Percentiles rank a stretch among this genome's conserved stretches.
Evolutionary conservation across 192 early-diverging fungal genomes (phyloP).

Genomic region (Entophlyctis luteolus): DNA sequence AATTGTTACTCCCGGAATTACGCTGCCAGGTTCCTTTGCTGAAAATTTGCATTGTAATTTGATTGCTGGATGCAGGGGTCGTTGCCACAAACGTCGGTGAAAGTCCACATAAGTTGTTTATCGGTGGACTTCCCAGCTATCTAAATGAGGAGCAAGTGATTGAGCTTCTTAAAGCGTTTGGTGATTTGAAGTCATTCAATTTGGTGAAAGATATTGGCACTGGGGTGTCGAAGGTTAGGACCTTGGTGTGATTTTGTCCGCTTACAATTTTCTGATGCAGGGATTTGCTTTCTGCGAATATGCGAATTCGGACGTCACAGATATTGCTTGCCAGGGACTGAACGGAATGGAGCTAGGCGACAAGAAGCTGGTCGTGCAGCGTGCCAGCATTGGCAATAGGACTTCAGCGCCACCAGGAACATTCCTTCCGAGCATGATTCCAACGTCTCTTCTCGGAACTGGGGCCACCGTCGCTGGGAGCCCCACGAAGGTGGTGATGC

Average conservation of each 20-base stretch:
- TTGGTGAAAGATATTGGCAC: conserved; percentile 80
- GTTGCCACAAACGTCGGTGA: conserved; percentile 90
- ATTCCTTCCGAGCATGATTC: conserved; percentile 38
- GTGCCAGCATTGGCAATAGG: conserved; percentile 78
- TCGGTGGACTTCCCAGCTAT: conserved; percentile 86
- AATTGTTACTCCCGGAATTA: conserved; percentile 39
- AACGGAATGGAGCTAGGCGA: conserved; percentile 95
- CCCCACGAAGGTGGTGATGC: conserved; percentile 76
- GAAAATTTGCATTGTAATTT: not conserved
- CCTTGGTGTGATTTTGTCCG: not conserved
- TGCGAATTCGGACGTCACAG: conserved; percentile 78
- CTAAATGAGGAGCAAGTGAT: conserved; percentile 90
- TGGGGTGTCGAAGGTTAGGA: conserved; percentile 66
- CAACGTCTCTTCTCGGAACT: conserved; percentile 38
- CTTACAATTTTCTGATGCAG: conserved; percentile 27
- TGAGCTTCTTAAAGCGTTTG: conserved; percentile 91
- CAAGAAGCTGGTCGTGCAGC: conserved; percentile 87
- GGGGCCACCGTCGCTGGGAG: conserved; percentile 52
- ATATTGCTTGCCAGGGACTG: conserved; percentile 89
- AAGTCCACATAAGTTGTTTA: conserved; percentile 88
- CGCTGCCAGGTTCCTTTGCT: conserved; percentile 47
- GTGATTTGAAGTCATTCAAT: conserved; percentile 87
- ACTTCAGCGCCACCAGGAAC: conserved; percentile 35
- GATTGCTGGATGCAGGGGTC: conserved; percentile 41
- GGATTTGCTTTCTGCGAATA: conserved; percentile 99